A percentile compares a stretch with the other conserved stretches of the same genome.
These are phyloP conservation scores for Vickermania spadyakhi DNA, from an alignment of 208 protist species.

Conservation along the genomic window DNA sequence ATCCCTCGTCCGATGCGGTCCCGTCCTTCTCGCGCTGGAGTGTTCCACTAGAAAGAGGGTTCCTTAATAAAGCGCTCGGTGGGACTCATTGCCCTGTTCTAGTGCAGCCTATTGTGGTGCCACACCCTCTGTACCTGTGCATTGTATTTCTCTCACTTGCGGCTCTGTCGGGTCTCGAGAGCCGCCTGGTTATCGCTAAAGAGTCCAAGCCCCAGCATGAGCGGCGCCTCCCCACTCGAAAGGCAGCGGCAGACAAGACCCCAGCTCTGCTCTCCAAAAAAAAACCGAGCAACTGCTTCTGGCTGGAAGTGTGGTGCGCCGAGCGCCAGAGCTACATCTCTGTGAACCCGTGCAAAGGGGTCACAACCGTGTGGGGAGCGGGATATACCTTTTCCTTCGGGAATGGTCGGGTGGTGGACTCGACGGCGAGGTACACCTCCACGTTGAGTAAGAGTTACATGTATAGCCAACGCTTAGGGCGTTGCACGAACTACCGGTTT, in stretches of 20 bases:
- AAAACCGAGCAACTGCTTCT: constrained; percentile 69
- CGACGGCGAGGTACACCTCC: constrained; percentile 72
- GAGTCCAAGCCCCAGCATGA: not conserved
- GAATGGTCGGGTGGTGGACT: constrained; percentile 59
- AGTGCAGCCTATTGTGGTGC: constrained; percentile 1
- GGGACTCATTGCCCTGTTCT: not conserved
- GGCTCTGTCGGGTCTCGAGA: constrained; percentile 24
- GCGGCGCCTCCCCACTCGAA: not conserved
- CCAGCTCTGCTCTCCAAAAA: constrained; percentile 30
- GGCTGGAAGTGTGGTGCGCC: constrained; percentile 83
- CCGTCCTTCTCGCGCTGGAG: constrained; percentile 12
- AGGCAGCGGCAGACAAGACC: constrained; percentile 2
- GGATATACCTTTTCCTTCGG: constrained; percentile 76
- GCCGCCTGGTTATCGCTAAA: constrained; percentile 30
- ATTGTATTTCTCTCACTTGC: not conserved
- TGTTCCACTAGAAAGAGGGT: constrained; percentile 6
- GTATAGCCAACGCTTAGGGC: constrained; percentile 45
- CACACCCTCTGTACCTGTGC: constrained; percentile 18
- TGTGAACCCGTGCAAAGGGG: constrained; percentile 70
- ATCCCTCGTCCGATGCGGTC: not conserved
- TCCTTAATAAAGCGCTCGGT: constrained; percentile 8
- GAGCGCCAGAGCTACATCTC: constrained; percentile 71
- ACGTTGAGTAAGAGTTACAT: constrained; percentile 63
- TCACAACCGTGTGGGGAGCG: constrained; percentile 69
- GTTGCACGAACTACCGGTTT: constrained; percentile 49